These are phyloP conservation scores for Chalara sp. DNA, from an alignment of 2,329 filamentous ascomycete species.

Conservation along the genomic window DNA sequence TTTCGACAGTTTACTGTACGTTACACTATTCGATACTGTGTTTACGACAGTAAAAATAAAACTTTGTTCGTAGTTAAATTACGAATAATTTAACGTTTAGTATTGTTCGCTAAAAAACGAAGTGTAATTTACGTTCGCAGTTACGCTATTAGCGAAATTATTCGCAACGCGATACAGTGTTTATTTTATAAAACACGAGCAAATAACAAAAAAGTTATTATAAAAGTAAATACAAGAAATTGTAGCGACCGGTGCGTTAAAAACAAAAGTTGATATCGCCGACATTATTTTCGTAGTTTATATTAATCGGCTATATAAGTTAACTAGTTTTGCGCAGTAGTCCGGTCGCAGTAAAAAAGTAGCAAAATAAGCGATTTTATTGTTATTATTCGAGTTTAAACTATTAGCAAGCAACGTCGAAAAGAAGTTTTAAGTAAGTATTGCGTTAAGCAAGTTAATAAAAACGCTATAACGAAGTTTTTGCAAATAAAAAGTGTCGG, in stretches of 20 bases:
- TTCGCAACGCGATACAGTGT: neutral
- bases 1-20: neutral
- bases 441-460: too few relatives aligned
- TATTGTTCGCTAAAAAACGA: neutral
- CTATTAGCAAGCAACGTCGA: too few relatives aligned
- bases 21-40: neutral
- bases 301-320: constrained; percentile 5
- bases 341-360: constrained; percentile 4
- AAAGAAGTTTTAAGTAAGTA: too few relatives aligned
- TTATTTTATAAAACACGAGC: constrained; percentile 2
- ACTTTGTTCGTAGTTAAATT: neutral
- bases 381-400: neutral
- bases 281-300: constrained; percentile 7
- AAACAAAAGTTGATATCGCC: constrained; percentile 5
- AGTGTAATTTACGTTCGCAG: constrained; percentile 5
- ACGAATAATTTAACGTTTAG: neutral
- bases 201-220: constrained; percentile 1
- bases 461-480: too few relatives aligned
- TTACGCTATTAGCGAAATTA: neutral
- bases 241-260: constrained; percentile 3
- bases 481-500: too few relatives aligned
- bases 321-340: constrained; percentile 10
- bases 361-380: constrained; percentile 9
- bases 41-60: neutral
- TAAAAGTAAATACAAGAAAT: constrained; percentile 1